phyloP scores from a whole-genome alignment of 371 early-diverging fungal species.

The Actinomortierella wolfii region DNA sequence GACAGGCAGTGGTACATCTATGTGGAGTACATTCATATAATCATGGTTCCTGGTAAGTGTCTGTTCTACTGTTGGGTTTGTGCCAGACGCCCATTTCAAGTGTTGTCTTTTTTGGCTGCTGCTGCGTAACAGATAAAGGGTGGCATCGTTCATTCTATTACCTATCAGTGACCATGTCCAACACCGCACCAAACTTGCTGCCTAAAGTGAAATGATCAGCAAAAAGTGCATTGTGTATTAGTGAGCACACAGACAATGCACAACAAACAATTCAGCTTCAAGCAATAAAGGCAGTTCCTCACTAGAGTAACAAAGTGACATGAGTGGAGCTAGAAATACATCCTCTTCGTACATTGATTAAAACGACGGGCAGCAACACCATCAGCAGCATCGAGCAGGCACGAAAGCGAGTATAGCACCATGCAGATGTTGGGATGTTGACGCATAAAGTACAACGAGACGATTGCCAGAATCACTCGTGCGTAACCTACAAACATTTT shows the following conservation, averaged over 20 bases:
- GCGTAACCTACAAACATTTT: constrained; percentile 69
- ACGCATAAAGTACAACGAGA: constrained; percentile 79
- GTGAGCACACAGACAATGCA: background rate
- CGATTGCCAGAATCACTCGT: constrained; percentile 79
- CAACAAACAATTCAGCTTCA: background rate
- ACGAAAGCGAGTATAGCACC: constrained; percentile 82
- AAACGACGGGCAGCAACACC: constrained; percentile 92
- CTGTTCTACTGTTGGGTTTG: no score
- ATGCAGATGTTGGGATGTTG: constrained; percentile 73
- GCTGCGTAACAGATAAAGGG: no score
- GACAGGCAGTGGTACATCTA: constrained; percentile 89
- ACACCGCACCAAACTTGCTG: constrained; percentile 92
- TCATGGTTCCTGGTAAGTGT: no score
- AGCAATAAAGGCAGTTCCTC: background rate
- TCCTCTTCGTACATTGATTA: constrained; percentile 77
- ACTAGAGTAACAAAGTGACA: background rate
- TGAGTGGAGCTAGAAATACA: background rate
- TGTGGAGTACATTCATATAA: background rate
- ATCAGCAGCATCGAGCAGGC: constrained; percentile 94
- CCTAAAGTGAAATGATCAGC: constrained; percentile 53
- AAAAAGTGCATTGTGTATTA: background rate
- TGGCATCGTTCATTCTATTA: constrained; percentile 23
- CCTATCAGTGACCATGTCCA: constrained; percentile 98
- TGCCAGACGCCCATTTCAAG: no score
- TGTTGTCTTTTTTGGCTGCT: no score